Base-by-base conservation (phyloP, 2,329 filamentous ascomycete genomes). In the Fusarium sterilihyphosum region DNA sequence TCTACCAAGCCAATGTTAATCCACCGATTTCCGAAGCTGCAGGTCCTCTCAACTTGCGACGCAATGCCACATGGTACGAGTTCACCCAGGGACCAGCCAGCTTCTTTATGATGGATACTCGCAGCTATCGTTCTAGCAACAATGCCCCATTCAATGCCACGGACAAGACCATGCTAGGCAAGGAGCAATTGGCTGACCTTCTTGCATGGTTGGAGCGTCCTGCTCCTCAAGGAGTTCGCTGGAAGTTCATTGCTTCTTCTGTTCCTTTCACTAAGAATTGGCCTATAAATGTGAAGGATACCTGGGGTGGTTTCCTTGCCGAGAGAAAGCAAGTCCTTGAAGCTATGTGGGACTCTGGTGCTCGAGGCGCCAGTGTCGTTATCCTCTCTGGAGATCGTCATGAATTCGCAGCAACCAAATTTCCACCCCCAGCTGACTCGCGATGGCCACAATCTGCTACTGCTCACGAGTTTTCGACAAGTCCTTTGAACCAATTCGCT, bases 261-360 rank as follows among this genome's bases (percentile, higher is more conserved):
- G 93, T 98, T 10, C 96, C 96, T 0, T 98, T 99, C 81, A 98
- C 96, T 12, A 97, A 98, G 85, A 99, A 99, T 82, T 99, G 96
- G 96, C 92, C 91, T 31, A 90, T 98, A 73, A 96, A 96, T 73
- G 91, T 91, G 5, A 88, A 92, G 70, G 96, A 99, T 80, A 98
- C 96, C 0, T 99, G 96, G 96, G 94, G 94, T 53, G 96, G 96
- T 0, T 98, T 97, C 82, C 87, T 98, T 5, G 85, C 88, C 56
- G 96, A 99, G 85, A 92, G 96, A 22, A 89, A 88, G 61, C 87
- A 86, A 63, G 89, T 98, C 33, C 91, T 99, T 20, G 93, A 98
- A 81, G 93, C 94, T 5, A 98, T 98, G 90, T 98, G 96, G 95
- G 92, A 93, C 70, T 92, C 93, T 1, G 92, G 94, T n/a, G 85